Percentiles rank a stretch among this genome's conserved stretches.
Conservation (phyloP, 805 yeast genomes). For the Saccharomycopsis sp. region DNA sequence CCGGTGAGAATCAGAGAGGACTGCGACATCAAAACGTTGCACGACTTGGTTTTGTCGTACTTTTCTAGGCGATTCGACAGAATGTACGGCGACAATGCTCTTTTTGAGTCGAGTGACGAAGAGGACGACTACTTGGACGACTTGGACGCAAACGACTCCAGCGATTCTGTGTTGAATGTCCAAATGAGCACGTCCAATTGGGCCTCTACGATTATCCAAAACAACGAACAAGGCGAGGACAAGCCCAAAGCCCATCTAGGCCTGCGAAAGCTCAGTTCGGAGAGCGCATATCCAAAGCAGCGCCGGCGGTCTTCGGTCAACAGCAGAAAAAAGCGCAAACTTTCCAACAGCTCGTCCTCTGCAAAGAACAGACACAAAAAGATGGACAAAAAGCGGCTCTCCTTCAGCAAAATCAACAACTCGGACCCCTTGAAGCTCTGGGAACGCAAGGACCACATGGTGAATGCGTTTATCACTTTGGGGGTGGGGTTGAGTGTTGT, state of each 20-base stretch:
- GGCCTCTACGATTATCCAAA: conserved; percentile 20
- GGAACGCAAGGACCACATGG: conserved; percentile 9
- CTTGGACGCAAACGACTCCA: conserved; percentile 2
- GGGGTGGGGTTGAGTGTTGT: conserved; percentile 18
- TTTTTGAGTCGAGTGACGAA: not conserved
- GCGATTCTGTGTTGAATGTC: not conserved
- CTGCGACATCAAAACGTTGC: not conserved
- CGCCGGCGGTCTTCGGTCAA: not conserved
- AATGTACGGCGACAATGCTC: not conserved
- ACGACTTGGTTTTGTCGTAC: not conserved
- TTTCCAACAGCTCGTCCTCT: not conserved
- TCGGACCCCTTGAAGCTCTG: conserved; percentile 12
- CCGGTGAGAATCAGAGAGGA: conserved; percentile 12
- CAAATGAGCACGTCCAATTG: conserved; percentile 17
- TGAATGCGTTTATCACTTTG: conserved; percentile 8
- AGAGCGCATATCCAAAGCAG: not conserved
- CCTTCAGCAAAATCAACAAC: conserved; percentile 15
- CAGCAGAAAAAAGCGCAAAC: not conserved
- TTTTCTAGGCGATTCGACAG: not conserved
- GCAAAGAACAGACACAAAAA: conserved; percentile 5
- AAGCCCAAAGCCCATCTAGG: not conserved
- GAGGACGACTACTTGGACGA: conserved; percentile 1
- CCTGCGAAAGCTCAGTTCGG: not conserved
- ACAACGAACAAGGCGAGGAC: not conserved
- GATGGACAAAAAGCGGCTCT: conserved; percentile 11